Conservation (phyloP, 208 protist genomes). For the Leishmania arabica region DNA sequence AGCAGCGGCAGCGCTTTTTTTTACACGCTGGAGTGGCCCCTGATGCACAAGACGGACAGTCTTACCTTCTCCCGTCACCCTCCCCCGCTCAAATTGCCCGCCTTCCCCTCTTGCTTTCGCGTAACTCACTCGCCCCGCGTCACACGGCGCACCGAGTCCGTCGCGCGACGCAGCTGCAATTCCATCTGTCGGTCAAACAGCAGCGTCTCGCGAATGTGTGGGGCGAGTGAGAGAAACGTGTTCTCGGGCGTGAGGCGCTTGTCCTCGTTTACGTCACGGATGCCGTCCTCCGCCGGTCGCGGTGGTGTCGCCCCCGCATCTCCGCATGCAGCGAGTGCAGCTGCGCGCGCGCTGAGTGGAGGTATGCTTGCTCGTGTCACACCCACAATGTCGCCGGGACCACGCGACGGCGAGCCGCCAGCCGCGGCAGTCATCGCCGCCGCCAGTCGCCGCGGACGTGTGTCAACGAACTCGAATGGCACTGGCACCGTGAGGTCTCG, state of each 20-base stretch:
- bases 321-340: neutral
- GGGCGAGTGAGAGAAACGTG: conserved; percentile 42
- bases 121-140: neutral
- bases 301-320: neutral
- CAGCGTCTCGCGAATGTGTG: conserved; percentile 44
- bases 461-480: conserved; percentile 43
- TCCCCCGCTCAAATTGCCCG: neutral
- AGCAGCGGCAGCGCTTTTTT: neutral
- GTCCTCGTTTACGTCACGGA: conserved; percentile 1
- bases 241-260: conserved; percentile 19
- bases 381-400: neutral
- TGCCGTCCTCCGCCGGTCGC: neutral
- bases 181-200: conserved; percentile 45
- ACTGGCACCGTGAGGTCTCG: conserved; percentile 39
- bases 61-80: neutral
- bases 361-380: neutral
- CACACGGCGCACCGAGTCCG: conserved; percentile 21
- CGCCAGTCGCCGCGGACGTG: conserved; percentile 5
- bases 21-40: neutral
- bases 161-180: conserved; percentile 34
- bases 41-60: neutral
- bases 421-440: conserved; percentile 6
- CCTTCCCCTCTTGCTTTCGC: neutral
- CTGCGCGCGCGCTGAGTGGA: neutral
- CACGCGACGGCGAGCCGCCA: conserved; percentile 7